phyloP scores from a whole-genome alignment of 164 flowering plant species.

The grape (Vitis vinifera) region DNA sequence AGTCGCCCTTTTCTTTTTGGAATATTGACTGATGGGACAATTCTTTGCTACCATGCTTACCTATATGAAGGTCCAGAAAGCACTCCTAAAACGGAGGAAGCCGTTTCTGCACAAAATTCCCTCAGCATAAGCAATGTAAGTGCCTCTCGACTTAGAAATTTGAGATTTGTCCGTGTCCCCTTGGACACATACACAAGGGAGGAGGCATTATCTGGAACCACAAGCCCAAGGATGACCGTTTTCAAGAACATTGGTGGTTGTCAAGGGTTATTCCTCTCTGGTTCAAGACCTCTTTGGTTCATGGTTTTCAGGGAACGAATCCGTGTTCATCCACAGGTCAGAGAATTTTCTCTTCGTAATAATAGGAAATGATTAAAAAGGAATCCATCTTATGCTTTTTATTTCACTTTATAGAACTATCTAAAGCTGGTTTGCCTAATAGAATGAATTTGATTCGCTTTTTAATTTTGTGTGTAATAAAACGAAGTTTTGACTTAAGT shows the following conservation, averaged over 20 bases:
- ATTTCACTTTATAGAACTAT: not conserved
- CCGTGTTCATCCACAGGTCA: constrained; percentile 96
- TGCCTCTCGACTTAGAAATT: constrained; percentile 81
- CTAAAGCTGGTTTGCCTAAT: too few species aligned
- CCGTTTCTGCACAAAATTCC: constrained; percentile 42
- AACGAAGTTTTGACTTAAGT: too few species aligned
- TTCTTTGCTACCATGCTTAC: constrained; percentile 95
- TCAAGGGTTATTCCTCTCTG: constrained; percentile 91
- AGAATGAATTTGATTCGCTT: too few species aligned
- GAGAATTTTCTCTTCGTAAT: not conserved
- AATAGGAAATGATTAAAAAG: too few species aligned
- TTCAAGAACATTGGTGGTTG: constrained; percentile 85
- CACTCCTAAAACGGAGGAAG: constrained; percentile 55
- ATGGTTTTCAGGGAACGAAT: constrained; percentile 92
- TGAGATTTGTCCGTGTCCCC: constrained; percentile 75
- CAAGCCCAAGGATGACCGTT: constrained; percentile 54
- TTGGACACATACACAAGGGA: constrained; percentile 75
- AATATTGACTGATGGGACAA: constrained; percentile 81
- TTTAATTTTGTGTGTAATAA: too few species aligned
- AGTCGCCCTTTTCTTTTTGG: constrained; percentile 88
- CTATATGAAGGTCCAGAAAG: constrained; percentile 76
- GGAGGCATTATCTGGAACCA: constrained; percentile 44
- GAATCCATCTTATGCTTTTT: not conserved
- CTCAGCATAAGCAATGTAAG: constrained; percentile 36
- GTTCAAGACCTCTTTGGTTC: constrained; percentile 92